These are phyloP conservation scores for Mortierella sp. DNA, from an alignment of 371 early-diverging fungal species.

Conservation along the genomic window DNA sequence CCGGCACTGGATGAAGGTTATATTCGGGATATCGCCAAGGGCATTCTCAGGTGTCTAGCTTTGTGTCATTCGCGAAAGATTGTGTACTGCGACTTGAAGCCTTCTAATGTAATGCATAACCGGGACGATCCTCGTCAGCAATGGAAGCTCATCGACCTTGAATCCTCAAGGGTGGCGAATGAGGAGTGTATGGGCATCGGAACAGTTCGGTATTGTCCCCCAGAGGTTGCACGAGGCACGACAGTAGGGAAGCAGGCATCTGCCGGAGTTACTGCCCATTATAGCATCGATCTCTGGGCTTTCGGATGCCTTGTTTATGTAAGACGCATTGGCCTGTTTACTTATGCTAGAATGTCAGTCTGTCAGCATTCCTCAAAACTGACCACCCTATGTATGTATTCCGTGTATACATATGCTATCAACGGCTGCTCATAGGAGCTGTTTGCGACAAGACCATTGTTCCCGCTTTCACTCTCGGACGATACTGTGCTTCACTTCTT, in stretches of 20 bases:
- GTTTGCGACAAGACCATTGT: conserved; percentile 44
- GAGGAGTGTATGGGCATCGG: conserved; percentile 49
- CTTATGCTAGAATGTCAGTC: not conserved
- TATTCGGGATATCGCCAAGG: conserved; percentile 42
- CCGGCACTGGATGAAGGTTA: conserved; percentile 42
- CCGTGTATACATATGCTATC: not conserved
- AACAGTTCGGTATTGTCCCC: conserved; percentile 44
- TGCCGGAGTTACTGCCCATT: conserved; percentile 37
- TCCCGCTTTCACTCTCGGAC: conserved; percentile 45
- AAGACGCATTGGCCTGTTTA: not conserved
- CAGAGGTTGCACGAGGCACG: conserved; percentile 46
- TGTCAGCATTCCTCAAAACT: not conserved
- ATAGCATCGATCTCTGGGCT: conserved; percentile 52
- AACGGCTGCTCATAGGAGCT: conserved; percentile 36
- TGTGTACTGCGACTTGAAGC: conserved; percentile 52
- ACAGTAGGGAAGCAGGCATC: conserved; percentile 31
- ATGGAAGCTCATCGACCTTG: conserved; percentile 52
- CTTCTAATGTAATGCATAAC: conserved; percentile 53
- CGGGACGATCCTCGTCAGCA: conserved; percentile 50
- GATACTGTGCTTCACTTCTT: conserved; percentile 53
- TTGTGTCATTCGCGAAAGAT: conserved; percentile 50
- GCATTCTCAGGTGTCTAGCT: conserved; percentile 31
- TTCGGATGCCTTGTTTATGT: conserved; percentile 52
- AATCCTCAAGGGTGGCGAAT: conserved; percentile 37
- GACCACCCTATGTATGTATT: not conserved